Conservation (phyloP, 208 protist genomes). For the Acanthamoeba healyi region DNA sequence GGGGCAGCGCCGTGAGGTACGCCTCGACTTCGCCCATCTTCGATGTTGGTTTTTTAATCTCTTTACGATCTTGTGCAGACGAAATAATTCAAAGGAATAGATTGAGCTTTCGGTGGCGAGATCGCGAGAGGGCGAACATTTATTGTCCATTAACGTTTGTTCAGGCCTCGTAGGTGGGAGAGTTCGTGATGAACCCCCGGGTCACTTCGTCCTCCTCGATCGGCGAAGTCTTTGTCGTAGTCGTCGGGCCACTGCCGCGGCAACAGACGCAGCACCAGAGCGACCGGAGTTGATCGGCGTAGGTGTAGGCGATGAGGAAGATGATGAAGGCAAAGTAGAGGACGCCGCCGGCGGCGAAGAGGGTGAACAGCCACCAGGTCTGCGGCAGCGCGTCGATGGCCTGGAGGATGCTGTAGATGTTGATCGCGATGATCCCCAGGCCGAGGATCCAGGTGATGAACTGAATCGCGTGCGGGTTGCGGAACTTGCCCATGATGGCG, state of each 20-base stretch:
- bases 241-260: neutral
- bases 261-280: neutral
- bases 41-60: neutral
- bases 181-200: no score
- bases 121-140: no score
- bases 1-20: conserved; percentile 47
- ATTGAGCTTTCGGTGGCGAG: no score
- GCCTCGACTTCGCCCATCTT: neutral
- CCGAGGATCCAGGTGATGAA: conserved; percentile 56
- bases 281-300: neutral
- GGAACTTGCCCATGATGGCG: conserved; percentile 75
- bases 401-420: conserved; percentile 39
- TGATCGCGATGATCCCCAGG: conserved; percentile 37
- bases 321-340: conserved; percentile 24
- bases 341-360: neutral
- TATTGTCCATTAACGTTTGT: no score
- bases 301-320: conserved; percentile 20
- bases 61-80: neutral
- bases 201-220: neutral
- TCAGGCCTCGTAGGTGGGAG: no score
- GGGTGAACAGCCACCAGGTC: conserved; percentile 5
- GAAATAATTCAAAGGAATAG: neutral
- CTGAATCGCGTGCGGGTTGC: conserved; percentile 2
- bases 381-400: conserved; percentile 16
- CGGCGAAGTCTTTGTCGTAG: neutral